These are phyloP conservation scores for Dovyalis caffra DNA, from an alignment of 345 rosid genomes.

Conservation along the genomic window DNA sequence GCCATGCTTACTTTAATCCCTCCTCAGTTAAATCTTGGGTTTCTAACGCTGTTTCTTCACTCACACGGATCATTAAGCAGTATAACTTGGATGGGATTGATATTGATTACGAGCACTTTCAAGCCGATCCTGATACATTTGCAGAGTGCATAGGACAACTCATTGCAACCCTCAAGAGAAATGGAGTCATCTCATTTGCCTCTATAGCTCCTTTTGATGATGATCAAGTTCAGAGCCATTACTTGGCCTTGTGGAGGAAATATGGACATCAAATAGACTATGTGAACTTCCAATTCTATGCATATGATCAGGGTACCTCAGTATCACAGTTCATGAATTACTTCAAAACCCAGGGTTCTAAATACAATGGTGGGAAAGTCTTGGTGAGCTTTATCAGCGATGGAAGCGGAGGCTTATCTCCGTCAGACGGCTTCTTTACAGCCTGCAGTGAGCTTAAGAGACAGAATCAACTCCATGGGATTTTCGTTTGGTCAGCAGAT, in stretches of 20 bases:
- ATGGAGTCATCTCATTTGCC: constrained; percentile 10
- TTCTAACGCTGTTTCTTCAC: constrained; percentile 18
- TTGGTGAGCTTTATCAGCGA: constrained; percentile 13
- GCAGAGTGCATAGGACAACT: constrained; percentile 12
- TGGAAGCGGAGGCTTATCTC: constrained; percentile 15
- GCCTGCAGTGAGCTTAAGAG: constrained; percentile 12
- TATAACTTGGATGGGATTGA: constrained; percentile 14
- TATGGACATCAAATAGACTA: constrained; percentile 10
- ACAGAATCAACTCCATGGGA: constrained; percentile 4
- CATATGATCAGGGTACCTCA: not conserved
- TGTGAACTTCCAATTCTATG: constrained; percentile 19
- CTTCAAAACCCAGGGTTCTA: not conserved
- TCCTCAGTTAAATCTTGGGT: constrained; percentile 9
- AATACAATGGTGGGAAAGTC: constrained; percentile 10
- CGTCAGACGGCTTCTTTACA: constrained; percentile 10
- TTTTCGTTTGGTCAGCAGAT: constrained; percentile 16
- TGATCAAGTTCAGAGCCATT: constrained; percentile 13
- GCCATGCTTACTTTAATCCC: constrained; percentile 2
- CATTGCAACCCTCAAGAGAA: constrained; percentile 6
- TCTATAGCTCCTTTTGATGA: constrained; percentile 17
- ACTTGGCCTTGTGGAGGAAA: constrained; percentile 11
- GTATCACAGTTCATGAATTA: constrained; percentile 6
- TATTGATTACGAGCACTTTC: constrained; percentile 18
- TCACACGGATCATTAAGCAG: constrained; percentile 5
- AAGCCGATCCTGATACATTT: constrained; percentile 1